A percentile compares a stretch with the other conserved stretches of the same genome.
These are phyloP conservation scores for Spongospora subterranea DNA, from an alignment of 208 protist genomes.

Conservation along the genomic window DNA sequence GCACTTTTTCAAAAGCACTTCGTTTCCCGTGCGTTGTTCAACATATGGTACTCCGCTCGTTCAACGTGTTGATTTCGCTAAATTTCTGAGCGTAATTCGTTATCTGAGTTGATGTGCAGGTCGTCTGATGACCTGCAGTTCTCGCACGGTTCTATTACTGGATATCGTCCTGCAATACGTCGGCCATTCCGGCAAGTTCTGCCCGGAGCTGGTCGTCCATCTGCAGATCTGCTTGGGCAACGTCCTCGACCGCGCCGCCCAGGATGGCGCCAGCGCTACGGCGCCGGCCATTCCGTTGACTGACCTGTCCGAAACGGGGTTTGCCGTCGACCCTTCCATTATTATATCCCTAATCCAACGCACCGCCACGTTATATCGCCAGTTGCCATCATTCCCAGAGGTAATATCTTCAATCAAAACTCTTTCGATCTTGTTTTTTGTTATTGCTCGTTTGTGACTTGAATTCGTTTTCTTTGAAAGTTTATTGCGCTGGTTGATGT, in stretches of 20 bases:
- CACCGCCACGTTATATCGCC: not conserved
- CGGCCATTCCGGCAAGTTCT: not conserved
- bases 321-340: not conserved
- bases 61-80: too few species aligned
- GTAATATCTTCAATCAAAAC: not conserved
- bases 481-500: too few species aligned
- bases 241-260: too few species aligned
- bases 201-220: not conserved
- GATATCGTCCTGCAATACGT: conserved; percentile 33
- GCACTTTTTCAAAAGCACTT: not conserved
- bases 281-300: not conserved
- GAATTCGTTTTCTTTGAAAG: too few species aligned
- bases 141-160: not conserved
- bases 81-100: too few species aligned
- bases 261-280: not conserved
- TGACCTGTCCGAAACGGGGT: not conserved
- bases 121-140: not conserved
- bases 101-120: too few species aligned
- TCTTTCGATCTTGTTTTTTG: not conserved
- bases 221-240: not conserved
- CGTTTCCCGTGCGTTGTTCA: too few species aligned
- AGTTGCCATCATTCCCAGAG: conserved; percentile 38
- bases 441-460: not conserved
- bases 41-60: too few species aligned
- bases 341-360: not conserved